These are phyloP conservation scores for Exutisphaerella laricina DNA, from an alignment of 2,329 filamentous ascomycete genomes.

Conservation along the genomic window DNA sequence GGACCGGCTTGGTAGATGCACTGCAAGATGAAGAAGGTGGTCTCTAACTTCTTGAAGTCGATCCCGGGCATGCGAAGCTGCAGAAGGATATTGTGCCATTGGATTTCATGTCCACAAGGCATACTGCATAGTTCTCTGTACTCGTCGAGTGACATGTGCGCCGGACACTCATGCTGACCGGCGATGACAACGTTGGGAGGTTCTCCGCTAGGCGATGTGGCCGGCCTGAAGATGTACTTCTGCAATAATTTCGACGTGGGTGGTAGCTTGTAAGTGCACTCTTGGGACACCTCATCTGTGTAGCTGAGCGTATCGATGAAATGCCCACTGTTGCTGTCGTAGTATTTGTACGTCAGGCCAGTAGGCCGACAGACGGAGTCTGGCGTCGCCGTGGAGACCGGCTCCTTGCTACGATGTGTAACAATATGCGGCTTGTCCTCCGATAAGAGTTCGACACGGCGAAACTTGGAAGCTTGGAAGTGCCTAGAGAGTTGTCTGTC, in stretches of 20 bases:
- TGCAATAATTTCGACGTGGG: constrained; percentile 31
- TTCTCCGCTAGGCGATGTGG: constrained; percentile 13
- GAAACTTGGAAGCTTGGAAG: not conserved
- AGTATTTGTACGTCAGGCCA: constrained; percentile 46
- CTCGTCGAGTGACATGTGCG: constrained; percentile 46
- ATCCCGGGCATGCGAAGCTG: constrained; percentile 51
- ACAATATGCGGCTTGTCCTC: constrained; percentile 42
- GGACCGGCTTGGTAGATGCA: constrained; percentile 55
- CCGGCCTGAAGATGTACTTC: constrained; percentile 31
- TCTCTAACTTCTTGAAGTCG: constrained; percentile 54
- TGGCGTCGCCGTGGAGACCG: not conserved
- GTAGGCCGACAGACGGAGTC: constrained; percentile 43
- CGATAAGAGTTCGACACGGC: constrained; percentile 40
- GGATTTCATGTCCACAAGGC: constrained; percentile 41
- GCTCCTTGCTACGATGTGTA: constrained; percentile 37
- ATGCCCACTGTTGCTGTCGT: constrained; percentile 33
- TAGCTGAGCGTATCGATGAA: constrained; percentile 8
- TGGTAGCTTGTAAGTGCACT: constrained; percentile 38
- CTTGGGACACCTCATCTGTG: constrained; percentile 9
- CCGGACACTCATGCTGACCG: constrained; percentile 45
- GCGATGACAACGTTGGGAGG: constrained; percentile 36
- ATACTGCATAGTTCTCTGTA: constrained; percentile 49
- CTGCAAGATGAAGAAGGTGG: constrained; percentile 46
- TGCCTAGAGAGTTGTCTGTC: constrained; percentile 19
- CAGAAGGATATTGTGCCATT: constrained; percentile 46